Conservation (phyloP, 805 yeast genomes). For the Candida piceae region DNA sequence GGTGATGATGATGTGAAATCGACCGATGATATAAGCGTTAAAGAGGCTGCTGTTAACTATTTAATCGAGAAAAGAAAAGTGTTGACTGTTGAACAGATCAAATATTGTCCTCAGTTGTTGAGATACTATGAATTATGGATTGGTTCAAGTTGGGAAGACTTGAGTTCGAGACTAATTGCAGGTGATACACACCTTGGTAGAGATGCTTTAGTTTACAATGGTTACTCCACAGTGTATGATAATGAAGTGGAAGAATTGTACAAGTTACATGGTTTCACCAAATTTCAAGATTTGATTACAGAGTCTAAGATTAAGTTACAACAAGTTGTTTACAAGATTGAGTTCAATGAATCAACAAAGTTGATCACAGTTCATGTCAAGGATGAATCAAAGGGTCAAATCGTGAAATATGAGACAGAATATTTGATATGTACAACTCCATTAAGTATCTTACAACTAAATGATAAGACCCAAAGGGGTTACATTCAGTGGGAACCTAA, state of each 20-base stretch:
- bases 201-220: conserved; percentile 59
- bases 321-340: conserved; percentile 22
- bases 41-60: conserved; percentile 44
- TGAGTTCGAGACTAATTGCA: conserved; percentile 55
- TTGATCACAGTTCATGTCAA: conserved; percentile 18
- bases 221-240: conserved; percentile 40
- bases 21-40: conserved; percentile 48
- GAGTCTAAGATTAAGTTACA: conserved; percentile 15
- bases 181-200: conserved; percentile 47
- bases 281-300: conserved; percentile 7
- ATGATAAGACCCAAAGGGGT: conserved; percentile 21
- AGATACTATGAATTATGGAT: conserved; percentile 69
- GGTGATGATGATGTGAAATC: conserved; percentile 22
- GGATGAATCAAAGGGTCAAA: conserved; percentile 3
- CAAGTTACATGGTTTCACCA: conserved; percentile 7
- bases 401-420: conserved; percentile 24
- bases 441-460: conserved; percentile 39
- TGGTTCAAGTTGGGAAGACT: conserved; percentile 61
- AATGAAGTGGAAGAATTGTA: conserved; percentile 27
- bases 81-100: conserved; percentile 46
- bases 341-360: conserved; percentile 15
- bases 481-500: conserved; percentile 28
- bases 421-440: conserved; percentile 48
- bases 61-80: conserved; percentile 38
- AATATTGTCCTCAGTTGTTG: conserved; percentile 43